A percentile compares a stretch with the other conserved stretches of the same genome.
Conservation (phyloP, 108 stramenopile species). For the Pseudonitzschia pungens region DNA sequence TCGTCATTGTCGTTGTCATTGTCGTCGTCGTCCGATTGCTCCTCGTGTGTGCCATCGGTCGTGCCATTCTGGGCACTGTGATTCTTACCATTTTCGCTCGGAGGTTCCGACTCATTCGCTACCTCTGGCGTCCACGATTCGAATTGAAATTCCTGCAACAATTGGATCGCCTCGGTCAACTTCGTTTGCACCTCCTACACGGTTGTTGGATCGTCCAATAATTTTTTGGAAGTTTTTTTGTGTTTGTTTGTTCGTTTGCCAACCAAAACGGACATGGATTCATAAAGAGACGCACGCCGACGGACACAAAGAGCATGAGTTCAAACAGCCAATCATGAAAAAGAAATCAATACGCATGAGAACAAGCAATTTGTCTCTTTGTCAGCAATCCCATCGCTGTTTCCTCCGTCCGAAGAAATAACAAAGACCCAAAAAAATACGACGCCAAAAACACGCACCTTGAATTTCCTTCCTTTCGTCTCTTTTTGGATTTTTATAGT, state of each 20-base stretch:
- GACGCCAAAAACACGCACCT: slow-evolving; percentile 33
- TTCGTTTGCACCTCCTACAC: slow-evolving; percentile 44
- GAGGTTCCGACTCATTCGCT: neutral
- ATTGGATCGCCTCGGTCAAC: slow-evolving; percentile 35
- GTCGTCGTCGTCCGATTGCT: slow-evolving; percentile 4
- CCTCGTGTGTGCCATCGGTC: neutral
- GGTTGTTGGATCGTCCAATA: neutral
- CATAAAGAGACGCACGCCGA: neutral
- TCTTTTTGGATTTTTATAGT: slow-evolving; percentile 51
- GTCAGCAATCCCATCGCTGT: no score
- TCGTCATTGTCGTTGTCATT: neutral
- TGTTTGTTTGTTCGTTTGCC: neutral
- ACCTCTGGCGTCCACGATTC: slow-evolving; percentile 43
- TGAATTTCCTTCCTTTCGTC: slow-evolving; percentile 41
- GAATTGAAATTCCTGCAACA: slow-evolving; percentile 39
- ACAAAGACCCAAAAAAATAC: neutral
- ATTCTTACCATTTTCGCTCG: slow-evolving; percentile 2
- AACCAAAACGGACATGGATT: neutral
- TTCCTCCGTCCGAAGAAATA: no score
- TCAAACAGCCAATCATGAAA: neutral
- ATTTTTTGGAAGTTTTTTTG: no score
- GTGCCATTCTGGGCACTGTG: neutral
- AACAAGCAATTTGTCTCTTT: no score
- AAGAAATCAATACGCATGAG: neutral
- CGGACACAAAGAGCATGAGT: neutral